Evolutionary conservation across 495 filamentous ascomycete species (phyloP), one percentile per base, ranked within the genome.

Genomic region (Ramalina intermedia): DNA sequence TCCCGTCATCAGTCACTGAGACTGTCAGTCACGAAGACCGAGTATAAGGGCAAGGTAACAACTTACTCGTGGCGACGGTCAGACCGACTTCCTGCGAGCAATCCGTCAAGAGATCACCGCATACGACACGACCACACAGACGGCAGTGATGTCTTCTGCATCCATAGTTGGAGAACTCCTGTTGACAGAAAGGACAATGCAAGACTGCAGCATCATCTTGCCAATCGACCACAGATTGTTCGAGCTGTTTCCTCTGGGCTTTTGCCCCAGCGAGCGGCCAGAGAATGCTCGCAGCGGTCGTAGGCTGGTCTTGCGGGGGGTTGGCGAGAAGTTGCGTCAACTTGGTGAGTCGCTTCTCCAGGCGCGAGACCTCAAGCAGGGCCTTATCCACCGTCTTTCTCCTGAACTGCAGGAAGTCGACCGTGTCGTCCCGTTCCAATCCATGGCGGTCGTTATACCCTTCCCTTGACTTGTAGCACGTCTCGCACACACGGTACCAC

Each of bases 401-500:
- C 41, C 91, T 69, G 20, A 84, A 70, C 1, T 70, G 67, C 12
- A 70, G 62, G 55, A 98, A 96, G 1, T 66, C 69, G 16, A 67
- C 63, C 1, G 75, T 90, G 53, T 85, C 85, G 56, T 90, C 81
- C 48, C 80, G 69, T 37, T 72, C 65, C 4, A 82, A 54, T 3
- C 72, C 88, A 47, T 75, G 75, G 54, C 88, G 84, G 58, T 96
- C 90, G 60, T 89, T 95, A 63, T 96, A 98, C 3, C 93, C 93
- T 35, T 89, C 87, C 53, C 93, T 73, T 17, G 85, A 91, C 67
- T 95, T 96, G 66, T 90, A 98, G 63, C 91, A 98, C 23, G 91
- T 96, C 65, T 96, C 93, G 61, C 91, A 98, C 4, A 95, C 89
- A 29, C 91, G 67, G 58, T 85, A 93, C 91, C 91, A 98, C 48